phyloP scores from a whole-genome alignment of 306 rosid species.

The Cucurbita pepo region DNA sequence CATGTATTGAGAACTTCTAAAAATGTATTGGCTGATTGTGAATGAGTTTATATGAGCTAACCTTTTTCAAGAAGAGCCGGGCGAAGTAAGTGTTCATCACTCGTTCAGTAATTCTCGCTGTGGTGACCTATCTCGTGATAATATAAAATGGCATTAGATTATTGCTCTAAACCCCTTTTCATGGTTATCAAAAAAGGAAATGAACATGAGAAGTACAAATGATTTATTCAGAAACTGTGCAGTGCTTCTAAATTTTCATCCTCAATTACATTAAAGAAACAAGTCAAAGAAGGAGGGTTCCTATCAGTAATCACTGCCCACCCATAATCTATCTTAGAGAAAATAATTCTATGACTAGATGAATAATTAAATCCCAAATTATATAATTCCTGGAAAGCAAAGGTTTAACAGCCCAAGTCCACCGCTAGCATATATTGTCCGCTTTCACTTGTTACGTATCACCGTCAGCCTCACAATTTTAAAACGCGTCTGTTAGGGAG shows the following conservation, averaged over 20 bases:
- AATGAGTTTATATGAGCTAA: constrained; percentile 12
- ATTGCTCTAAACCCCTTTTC: not conserved
- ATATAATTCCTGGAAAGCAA: not conserved
- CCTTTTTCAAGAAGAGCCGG: constrained; percentile 71
- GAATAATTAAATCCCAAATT: not conserved
- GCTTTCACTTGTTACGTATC: no score
- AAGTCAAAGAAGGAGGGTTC: not conserved
- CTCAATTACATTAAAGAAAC: not conserved
- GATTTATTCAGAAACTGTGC: not conserved
- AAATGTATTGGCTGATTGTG: not conserved
- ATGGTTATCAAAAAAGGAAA: not conserved
- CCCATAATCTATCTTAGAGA: not conserved
- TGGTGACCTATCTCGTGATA: constrained; percentile 39
- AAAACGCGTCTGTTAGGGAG: no score
- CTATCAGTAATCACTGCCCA: not conserved
- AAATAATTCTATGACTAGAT: not conserved
- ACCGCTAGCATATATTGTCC: no score
- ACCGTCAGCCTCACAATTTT: no score
- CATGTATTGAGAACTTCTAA: not conserved
- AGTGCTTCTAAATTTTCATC: not conserved
- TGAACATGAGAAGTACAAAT: not conserved
- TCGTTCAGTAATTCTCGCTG: constrained; percentile 80
- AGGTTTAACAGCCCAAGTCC: no score
- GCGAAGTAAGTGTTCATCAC: constrained; percentile 75
- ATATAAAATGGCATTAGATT: not conserved